Evolutionary conservation across 371 early-diverging fungal species (phyloP), one percentile per base, ranked within the genome.

Genomic region (Nosema muscidifuracis): DNA sequence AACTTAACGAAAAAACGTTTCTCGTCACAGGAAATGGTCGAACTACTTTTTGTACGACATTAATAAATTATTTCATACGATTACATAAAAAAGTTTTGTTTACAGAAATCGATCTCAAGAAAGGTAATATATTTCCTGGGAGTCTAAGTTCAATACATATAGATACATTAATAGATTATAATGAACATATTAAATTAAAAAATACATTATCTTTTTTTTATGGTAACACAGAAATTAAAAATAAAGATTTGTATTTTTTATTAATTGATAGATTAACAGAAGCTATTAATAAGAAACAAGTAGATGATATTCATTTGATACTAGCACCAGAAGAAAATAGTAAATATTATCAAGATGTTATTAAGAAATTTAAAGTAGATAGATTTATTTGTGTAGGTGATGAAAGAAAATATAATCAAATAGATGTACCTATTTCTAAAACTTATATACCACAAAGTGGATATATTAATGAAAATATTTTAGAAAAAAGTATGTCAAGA

Each of bases 71-170:
- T 55, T 77, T 75, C 61, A 40, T 77, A 24, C 47, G 81, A 28
- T 28, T 71, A 24, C 73, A 71, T 30, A 77, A 76, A 64, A 77
- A 75, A 61, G 67, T 80, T 6, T 15, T 65, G 9, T 67, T 77
- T 60, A 73, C 71, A 16, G 81, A 80, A 43, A n/a, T 77, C 15
- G 78, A 80, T 62, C 62, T 69, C 15, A 24, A 36, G 22, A 65
- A 55, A 38, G 77, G 78, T 18, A 73, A 73, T 40, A 40, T 80
- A 12, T 80, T 80, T 66, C 81, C 81, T 26, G 75, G 78, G n/a
- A 43, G 56, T n/a, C 33, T 80, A 24, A 38, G 67, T 26, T 57
- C 68, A 15, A 62, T 70, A 10, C 24, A 57, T 33, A 47, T 77
- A 15, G 67, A 75, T 36, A 51, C 55, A 7, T 26, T 76, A 20